Evolutionary conservation across 768 basidiomycete genomes (phyloP), one percentile per base, ranked within the genome.

Genomic region (Amanita fuliginea): DNA sequence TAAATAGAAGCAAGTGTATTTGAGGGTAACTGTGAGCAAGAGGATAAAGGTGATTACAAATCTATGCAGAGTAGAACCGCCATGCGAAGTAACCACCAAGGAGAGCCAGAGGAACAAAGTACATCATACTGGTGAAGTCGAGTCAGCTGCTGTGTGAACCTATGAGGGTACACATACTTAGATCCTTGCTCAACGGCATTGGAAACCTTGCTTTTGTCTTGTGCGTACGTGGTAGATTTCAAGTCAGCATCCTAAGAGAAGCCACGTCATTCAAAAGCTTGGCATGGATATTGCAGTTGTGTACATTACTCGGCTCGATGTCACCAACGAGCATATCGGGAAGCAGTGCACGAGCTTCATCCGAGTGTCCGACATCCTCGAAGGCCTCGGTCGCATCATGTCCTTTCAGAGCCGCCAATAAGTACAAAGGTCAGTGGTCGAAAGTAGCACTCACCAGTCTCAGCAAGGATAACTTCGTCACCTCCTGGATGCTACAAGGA

Each of bases 361-460:
- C 95, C 0, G 94, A 97, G 76, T 98, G 96, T 26, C 96, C 96
- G 26, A 99, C 95, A 64, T 99, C 96, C 70, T 98, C 95, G 61
- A 99, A 99, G 5, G 96, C 92, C 61, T 97, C 96, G 30, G 95
- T 94, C 19, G 95, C 94, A 64, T 98, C 93, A 64, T 86, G 83
- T 58, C 88, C 92, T 94, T 16, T 54, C 8, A 55, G 34, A 45
- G 39, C 28, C 28, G 41, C 13, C 19, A 24, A 49, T 35, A 19
- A 52, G 45, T 9, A 36, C 33, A 37, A 26, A 42, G 43, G 44
- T 45, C 34, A 55, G 19, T 42, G 46, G 28, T 45, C 19, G 51
- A 52, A 53, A 21, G 16, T 49, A 55, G 41, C 53, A 74, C 86
- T 62, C 68, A 83, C 89, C 88, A 61, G 81, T 83, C 70, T 99